Evolutionary conservation across 176 grass and related monocot genomes (phyloP), one percentile per base, ranked within the genome.

Genomic region (Carex pumila): DNA sequence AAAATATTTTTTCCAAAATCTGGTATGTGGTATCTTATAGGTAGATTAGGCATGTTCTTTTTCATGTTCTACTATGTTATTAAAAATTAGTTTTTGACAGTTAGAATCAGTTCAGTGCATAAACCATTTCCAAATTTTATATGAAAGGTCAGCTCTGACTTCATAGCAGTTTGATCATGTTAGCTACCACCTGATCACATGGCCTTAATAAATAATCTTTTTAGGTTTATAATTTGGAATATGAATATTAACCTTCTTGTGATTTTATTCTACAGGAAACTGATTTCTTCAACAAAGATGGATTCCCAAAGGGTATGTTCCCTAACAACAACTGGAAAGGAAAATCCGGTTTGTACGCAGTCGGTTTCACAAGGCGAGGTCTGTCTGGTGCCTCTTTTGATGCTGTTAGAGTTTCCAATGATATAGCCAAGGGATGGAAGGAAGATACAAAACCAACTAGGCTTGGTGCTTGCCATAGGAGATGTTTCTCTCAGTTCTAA

Each of bases 281-380:
- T 10, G 92, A 86, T 14, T 92, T 94, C 80, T 97, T 97, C 81
- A 81, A 70, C 81, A 97, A 97, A 82, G 90, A 97, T 57, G 94
- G 94, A 2, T 89, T 86, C 83, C 94, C 94, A 14, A 94, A 79
- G 61, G 77, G 81, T 1, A 55, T 87, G 1, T 97, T 97, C 84
- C 94, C 94, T 21, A 83, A 69, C 19, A 49, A 91, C 61, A 84
- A 89, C 0, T 93, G 91, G 89, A 98, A 92, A 80, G 89, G 96
- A 0, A 71, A 86, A 71, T 85, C 89, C 0, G 93, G 96, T 1
- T 88, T 99, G 30, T 99, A 99, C 77, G 91, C 96, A 19, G 96
- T 95, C 32, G 96, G 96, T 7, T 98, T 98, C 83, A 95, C 93
- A 36, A 88, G 83, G 7, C 87, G 88, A 3, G 96, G 96, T 14